These are phyloP conservation scores for Candida nitratophila DNA, from an alignment of 805 yeast species.

Conservation along the genomic window DNA sequence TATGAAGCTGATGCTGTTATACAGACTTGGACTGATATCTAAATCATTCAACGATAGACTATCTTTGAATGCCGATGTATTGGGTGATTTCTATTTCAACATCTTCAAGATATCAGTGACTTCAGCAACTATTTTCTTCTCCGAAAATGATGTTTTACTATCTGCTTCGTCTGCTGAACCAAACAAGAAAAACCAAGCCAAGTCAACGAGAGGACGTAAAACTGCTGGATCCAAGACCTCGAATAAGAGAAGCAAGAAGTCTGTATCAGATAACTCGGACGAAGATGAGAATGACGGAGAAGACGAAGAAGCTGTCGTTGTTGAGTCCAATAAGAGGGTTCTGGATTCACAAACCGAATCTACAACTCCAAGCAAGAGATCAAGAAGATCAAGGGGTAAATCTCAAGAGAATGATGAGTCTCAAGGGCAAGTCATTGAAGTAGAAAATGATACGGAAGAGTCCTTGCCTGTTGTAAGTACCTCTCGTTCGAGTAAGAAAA, in stretches of 20 bases:
- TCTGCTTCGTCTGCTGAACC: background rate
- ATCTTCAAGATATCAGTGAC: constrained; percentile 1
- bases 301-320: background rate
- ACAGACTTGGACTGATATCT: constrained; percentile 10
- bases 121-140: background rate
- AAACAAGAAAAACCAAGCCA: no score
- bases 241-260: background rate
- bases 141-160: background rate
- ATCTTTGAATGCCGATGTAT: constrained; percentile 13
- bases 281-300: background rate
- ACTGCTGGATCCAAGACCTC: background rate
- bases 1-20: constrained; percentile 16
- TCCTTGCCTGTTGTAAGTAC: no score
- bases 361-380: no score
- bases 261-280: no score
- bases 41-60: constrained; percentile 12
- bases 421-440: no score
- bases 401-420: no score
- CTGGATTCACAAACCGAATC: background rate
- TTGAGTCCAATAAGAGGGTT: background rate
- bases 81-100: constrained; percentile 15
- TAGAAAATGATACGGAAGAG: no score
- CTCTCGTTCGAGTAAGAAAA: no score
- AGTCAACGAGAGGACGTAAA: no score
- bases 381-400: no score